Evolutionary conservation across 2,329 filamentous ascomycete species (phyloP).

Genomic region (Trichoderma simmonsii): DNA sequence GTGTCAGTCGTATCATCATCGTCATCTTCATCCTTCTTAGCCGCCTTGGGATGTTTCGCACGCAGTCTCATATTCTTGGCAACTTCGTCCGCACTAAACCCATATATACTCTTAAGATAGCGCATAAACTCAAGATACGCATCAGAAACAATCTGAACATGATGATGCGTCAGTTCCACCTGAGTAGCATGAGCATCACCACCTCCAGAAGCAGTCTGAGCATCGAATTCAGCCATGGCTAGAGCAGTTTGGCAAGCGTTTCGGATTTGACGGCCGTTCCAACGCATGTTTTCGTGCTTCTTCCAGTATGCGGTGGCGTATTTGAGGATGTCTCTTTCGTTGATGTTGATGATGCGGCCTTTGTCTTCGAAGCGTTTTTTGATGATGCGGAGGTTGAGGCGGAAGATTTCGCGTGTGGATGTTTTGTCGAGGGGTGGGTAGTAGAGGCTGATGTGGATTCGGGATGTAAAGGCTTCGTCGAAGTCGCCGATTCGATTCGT

Average conservation of each 20-base stretch:
- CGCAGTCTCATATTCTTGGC: constrained; percentile 7
- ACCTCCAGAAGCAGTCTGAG: constrained; percentile 23
- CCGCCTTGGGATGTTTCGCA: background rate
- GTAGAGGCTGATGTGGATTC: constrained; percentile 34
- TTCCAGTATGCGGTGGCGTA: background rate
- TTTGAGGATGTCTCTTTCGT: background rate
- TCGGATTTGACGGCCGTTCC: constrained; percentile 23
- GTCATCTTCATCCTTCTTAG: background rate
- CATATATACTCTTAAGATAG: constrained; percentile 22
- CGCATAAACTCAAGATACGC: constrained; percentile 25
- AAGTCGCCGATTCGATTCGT: constrained; percentile 36
- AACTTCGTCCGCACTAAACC: background rate
- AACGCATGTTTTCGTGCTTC: constrained; percentile 6
- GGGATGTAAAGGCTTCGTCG: constrained; percentile 37
- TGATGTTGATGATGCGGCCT: background rate
- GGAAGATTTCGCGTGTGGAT: constrained; percentile 17
- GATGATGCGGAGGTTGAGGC: constrained; percentile 22
- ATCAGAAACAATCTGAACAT: constrained; percentile 23
- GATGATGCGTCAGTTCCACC: constrained; percentile 20
- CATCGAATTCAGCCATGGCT: constrained; percentile 35
- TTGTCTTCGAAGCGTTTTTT: constrained; percentile 20
- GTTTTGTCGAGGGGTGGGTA: constrained; percentile 24
- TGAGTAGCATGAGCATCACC: constrained; percentile 2
- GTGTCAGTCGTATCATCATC: background rate
- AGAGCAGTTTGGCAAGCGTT: constrained; percentile 21